Evolutionary conservation across 768 basidiomycete genomes (phyloP), one percentile per base, ranked within the genome.

Genomic region (Boletus subcaerulescens): DNA sequence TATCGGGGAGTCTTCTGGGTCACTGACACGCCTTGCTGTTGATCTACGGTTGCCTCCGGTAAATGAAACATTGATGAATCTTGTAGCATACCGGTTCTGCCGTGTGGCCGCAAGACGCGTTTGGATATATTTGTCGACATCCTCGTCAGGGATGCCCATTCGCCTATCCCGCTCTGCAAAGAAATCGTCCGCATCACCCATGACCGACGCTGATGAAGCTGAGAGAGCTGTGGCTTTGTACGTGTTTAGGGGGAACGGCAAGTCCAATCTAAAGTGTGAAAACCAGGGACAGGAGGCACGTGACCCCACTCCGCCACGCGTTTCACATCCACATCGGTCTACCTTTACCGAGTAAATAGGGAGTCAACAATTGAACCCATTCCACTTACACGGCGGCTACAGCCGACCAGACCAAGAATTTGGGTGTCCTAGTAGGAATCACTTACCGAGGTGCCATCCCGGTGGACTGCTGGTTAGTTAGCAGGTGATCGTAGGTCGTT

Each of bases 61-160:
- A 52, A 48, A 51, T 53, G 43, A 50, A 61, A 38, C 33, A 5
- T 12, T 48, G 15, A 41, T 36, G n/a, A 26, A 18, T 39, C 26
- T 11, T 32, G 39, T 47, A 39, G 29, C 64, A 18, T 45, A 70
- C 68, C 22, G 47, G 31, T 58, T 59, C 52, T n/a, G 57, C 53
- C 36, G 55, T 13, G 53, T 45, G 22, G 45, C 52, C 38, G 51
- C 48, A 31, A 67, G 50, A 38, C 66, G 68, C 29, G 75, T 68
- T 42, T 67, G 66, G 44, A 80, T 57, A 58, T 80, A 85, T 43
- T 78, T 76, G 15, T 79, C 72, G 44, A 79, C 57, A 38, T 79
- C 77, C 64, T 84, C 81, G 38, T 83, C 79, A 4, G 81, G 79
- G 17, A 80, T 55, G 44, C 72, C 75, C 81, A 85, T 80, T 10